Conservation (phyloP, 768 basidiomycete species). For the Russula lepida region DNA sequence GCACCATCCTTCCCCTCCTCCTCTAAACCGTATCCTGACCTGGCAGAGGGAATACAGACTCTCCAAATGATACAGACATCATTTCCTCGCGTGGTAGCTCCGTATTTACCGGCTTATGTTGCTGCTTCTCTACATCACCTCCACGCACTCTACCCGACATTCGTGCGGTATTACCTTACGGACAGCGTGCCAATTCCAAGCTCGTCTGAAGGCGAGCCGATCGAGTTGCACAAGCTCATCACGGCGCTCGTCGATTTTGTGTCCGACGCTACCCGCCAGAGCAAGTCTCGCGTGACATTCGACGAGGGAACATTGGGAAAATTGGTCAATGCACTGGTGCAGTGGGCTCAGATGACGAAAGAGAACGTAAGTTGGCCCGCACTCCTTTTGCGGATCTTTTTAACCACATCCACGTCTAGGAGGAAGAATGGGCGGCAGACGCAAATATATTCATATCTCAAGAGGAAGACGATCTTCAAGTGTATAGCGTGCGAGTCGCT, state of each 20-base stretch:
- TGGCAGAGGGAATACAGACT: constrained; percentile 39
- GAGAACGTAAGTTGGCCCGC: constrained; percentile 58
- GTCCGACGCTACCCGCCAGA: constrained; percentile 53
- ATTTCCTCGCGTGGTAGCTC: constrained; percentile 66
- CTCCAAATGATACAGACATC: constrained; percentile 71
- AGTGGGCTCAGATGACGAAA: constrained; percentile 77
- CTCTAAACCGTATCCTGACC: neutral
- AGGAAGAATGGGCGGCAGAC: constrained; percentile 84
- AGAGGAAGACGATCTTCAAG: constrained; percentile 84
- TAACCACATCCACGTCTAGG: constrained; percentile 37
- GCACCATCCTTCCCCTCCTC: constrained; percentile 6
- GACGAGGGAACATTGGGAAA: constrained; percentile 38
- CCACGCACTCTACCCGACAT: constrained; percentile 48
- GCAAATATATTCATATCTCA: constrained; percentile 91
- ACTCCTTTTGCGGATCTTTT: neutral
- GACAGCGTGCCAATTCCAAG: constrained; percentile 46
- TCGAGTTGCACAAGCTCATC: constrained; percentile 70
- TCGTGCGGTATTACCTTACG: constrained; percentile 53
- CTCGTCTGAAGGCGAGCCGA: constrained; percentile 65
- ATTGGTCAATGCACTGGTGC: constrained; percentile 50
- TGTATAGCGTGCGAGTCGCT: constrained; percentile 75
- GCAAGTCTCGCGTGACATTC: constrained; percentile 60
- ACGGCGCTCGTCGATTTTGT: constrained; percentile 78
- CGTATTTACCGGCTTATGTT: constrained; percentile 56
- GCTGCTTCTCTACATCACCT: constrained; percentile 52